phyloP scores from a whole-genome alignment of 768 basidiomycete species.

The Termitomyces sp. region DNA sequence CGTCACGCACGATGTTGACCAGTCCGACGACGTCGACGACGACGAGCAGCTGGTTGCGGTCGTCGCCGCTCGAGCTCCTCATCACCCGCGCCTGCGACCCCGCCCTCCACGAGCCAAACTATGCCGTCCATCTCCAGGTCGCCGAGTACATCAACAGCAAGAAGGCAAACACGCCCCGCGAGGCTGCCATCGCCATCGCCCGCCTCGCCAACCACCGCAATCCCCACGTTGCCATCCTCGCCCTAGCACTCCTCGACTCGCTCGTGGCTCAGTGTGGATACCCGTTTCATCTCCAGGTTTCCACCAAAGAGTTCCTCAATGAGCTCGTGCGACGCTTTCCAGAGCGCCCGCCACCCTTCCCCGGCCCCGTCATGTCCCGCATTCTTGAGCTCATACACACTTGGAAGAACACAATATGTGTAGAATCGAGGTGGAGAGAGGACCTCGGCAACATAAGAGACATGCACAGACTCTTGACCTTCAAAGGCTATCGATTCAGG shows the following conservation, averaged over 20 bases:
- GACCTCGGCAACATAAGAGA: conserved; percentile 96
- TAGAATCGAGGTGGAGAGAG: conserved; percentile 88
- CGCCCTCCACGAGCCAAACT: conserved; percentile 82
- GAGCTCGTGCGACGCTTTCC: conserved; percentile 97
- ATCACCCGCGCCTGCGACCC: conserved; percentile 85
- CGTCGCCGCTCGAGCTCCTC: conserved; percentile 58
- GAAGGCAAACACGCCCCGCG: conserved; percentile 94
- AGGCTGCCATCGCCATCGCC: conserved; percentile 83
- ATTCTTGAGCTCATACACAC: conserved; percentile 88
- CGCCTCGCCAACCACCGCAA: conserved; percentile 88
- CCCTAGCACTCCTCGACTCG: conserved; percentile 82
- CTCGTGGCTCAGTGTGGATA: conserved; percentile 96
- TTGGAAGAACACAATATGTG: conserved; percentile 94
- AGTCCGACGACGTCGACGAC: no score
- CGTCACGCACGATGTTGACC: neutral
- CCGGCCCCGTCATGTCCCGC: conserved; percentile 90
- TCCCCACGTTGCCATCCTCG: conserved; percentile 84
- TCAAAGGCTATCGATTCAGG: conserved; percentile 86
- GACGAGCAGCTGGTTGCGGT: no score
- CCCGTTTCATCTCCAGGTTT: conserved; percentile 92
- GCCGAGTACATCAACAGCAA: conserved; percentile 91
- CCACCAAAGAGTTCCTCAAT: conserved; percentile 97
- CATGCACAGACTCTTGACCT: conserved; percentile 91
- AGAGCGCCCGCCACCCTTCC: conserved; percentile 93
- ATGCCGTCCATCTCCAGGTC: conserved; percentile 87